These are phyloP conservation scores for Monosporascus ibericus DNA, from an alignment of 2,329 filamentous ascomycete genomes.

Conservation along the genomic window DNA sequence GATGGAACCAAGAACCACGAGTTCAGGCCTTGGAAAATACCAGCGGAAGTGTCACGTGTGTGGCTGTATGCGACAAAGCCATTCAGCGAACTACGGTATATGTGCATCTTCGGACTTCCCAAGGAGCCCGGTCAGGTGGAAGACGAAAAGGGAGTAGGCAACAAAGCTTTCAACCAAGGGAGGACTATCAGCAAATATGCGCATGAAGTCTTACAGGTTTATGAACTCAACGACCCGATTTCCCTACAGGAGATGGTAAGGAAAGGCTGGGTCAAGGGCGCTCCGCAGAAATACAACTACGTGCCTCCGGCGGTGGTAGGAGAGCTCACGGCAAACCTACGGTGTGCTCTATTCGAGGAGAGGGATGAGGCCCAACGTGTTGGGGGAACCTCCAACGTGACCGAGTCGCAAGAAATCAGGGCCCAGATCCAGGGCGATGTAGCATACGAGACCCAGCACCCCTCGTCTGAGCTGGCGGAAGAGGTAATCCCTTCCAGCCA, in stretches of 20 bases:
- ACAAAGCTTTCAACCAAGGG: constrained; percentile 43
- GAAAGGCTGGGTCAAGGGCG: constrained; percentile 46
- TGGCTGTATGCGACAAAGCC: constrained; percentile 54
- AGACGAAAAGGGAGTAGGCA: constrained; percentile 40
- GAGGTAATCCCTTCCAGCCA: constrained; percentile 29
- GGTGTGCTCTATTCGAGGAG: constrained; percentile 41
- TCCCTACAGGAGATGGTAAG: constrained; percentile 43
- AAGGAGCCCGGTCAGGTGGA: constrained; percentile 42
- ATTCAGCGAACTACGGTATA: constrained; percentile 47
- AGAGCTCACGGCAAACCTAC: constrained; percentile 52
- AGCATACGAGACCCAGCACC: constrained; percentile 31
- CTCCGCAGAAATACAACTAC: constrained; percentile 46
- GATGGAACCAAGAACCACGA: constrained; percentile 47
- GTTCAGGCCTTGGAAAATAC: constrained; percentile 50
- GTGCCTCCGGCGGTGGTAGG: constrained; percentile 52
- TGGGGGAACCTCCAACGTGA: constrained; percentile 17
- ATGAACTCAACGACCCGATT: constrained; percentile 56
- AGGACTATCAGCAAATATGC: constrained; percentile 35
- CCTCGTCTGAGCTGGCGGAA: constrained; percentile 14
- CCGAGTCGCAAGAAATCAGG: constrained; percentile 46
- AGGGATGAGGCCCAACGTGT: constrained; percentile 13
- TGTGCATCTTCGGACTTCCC: constrained; percentile 47
- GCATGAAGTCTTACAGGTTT: constrained; percentile 51
- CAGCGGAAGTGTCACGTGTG: constrained; percentile 48
- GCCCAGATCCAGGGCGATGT: constrained; percentile 44